Percentiles rank a stretch among this genome's conserved stretches.
Conservation (phyloP, 1,284 basidiomycete genomes). For the Ustilago shanxiensis region DNA sequence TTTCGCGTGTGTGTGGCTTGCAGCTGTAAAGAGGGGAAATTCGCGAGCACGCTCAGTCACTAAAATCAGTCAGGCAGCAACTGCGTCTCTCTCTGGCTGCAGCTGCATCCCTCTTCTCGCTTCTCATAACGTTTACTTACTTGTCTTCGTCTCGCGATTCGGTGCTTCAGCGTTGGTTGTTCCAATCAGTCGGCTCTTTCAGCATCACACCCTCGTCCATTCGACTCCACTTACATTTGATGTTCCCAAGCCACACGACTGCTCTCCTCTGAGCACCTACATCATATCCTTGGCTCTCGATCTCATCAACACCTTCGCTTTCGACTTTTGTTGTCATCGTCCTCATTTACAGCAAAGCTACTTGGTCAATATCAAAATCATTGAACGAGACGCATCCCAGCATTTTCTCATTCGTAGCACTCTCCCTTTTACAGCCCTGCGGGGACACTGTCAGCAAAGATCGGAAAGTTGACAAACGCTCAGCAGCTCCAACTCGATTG, state of each 20-base stretch:
- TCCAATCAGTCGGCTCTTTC: slow-evolving; percentile 2
- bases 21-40: slow-evolving; percentile 10
- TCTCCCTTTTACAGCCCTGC: neutral
- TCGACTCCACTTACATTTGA: neutral
- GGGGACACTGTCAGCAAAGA: neutral
- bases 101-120: slow-evolving; percentile 13
- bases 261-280: neutral
- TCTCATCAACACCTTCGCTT: neutral
- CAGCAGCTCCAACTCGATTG: neutral
- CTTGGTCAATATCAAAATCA: neutral
- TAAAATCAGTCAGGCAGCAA: neutral
- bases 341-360: neutral
- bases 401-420: no score
- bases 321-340: neutral
- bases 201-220: neutral
- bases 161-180: slow-evolving; percentile 2
- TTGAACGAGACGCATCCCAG: neutral
- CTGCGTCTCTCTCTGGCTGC: neutral
- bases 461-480: no score
- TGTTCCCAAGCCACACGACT: neutral
- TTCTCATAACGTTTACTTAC: neutral
- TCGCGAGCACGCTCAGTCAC: neutral
- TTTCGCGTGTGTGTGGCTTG: slow-evolving; percentile 14
- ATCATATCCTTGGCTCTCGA: neutral
- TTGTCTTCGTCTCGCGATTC: neutral